A percentile compares a stretch with the other conserved stretches of the same genome.
phyloP scores from a whole-genome alignment of 2,329 filamentous ascomycete species.

The Cladosporium sp. region DNA sequence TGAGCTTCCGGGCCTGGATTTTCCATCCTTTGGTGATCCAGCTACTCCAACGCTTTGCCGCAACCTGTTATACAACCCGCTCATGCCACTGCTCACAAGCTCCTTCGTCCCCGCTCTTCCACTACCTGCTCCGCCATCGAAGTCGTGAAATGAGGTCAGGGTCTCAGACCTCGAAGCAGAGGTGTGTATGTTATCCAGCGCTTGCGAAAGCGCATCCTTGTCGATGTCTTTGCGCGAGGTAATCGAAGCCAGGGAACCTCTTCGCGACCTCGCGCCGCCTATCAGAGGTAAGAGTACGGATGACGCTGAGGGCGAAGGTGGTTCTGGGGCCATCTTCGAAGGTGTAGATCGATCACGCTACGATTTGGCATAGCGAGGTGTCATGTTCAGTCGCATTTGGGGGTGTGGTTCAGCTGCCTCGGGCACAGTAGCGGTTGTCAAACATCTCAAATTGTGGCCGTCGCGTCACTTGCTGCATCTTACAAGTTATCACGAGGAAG shows the following conservation, averaged over 20 bases:
- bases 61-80: constrained; percentile 80
- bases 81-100: constrained; percentile 47
- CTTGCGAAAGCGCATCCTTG: constrained; percentile 67
- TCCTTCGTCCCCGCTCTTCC: constrained; percentile 29
- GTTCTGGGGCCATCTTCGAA: constrained; percentile 23
- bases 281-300: constrained; percentile 27
- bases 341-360: constrained; percentile 1
- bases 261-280: constrained; percentile 26
- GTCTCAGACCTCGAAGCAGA: constrained; percentile 78
- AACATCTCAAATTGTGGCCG: neutral
- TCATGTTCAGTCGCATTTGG: no score
- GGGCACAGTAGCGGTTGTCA: neutral
- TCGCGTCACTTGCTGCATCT: constrained; percentile 1
- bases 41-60: constrained; percentile 38
- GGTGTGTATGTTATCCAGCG: constrained; percentile 81
- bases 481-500: neutral
- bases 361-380: constrained; percentile 15
- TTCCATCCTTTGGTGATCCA: constrained; percentile 17
- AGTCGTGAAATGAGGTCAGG: constrained; percentile 91
- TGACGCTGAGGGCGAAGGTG: constrained; percentile 23
- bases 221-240: constrained; percentile 44
- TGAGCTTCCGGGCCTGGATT: constrained; percentile 21
- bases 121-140: constrained; percentile 60
- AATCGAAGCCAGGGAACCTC: constrained; percentile 35
- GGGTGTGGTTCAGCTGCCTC: neutral